Evolutionary conservation across 495 filamentous ascomycete species (phyloP).

Genomic region (Cercophora sp.): DNA sequence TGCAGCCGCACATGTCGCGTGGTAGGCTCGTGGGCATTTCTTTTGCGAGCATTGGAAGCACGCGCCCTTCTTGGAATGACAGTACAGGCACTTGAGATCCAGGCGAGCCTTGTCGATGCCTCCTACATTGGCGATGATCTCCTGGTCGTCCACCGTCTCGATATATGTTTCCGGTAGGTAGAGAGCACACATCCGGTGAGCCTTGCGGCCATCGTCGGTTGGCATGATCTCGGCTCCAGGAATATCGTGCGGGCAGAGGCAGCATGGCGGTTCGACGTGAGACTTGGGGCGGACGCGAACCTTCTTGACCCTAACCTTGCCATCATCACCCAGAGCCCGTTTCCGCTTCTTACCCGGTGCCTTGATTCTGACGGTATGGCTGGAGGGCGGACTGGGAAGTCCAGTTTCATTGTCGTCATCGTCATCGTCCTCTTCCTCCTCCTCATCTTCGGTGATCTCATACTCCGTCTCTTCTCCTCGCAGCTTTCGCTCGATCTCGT

Average conservation of each 20-base stretch:
- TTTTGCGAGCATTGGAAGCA: constrained; percentile 96
- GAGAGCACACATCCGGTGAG: constrained; percentile 82
- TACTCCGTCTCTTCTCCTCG: constrained; percentile 90
- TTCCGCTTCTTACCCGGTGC: constrained; percentile 58
- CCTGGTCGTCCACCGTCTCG: constrained; percentile 60
- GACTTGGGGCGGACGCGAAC: constrained; percentile 65
- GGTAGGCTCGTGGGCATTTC: constrained; percentile 91
- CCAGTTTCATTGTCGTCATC: constrained; percentile 60
- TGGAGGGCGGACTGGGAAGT: constrained; percentile 70
- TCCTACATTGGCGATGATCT: constrained; percentile 71
- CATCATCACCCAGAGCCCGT: constrained; percentile 33
- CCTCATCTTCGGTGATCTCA: constrained; percentile 75
- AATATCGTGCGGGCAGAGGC: constrained; percentile 90
- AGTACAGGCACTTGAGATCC: constrained; percentile 91
- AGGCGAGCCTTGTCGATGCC: constrained; percentile 81
- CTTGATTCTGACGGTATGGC: constrained; percentile 41
- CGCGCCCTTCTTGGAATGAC: constrained; percentile 85
- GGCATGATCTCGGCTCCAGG: constrained; percentile 77
- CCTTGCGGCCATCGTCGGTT: constrained; percentile 83
- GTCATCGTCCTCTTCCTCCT: constrained; percentile 65
- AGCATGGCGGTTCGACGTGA: constrained; percentile 76
- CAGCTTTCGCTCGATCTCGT: constrained; percentile 89
- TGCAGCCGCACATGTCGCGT: constrained; percentile 87
- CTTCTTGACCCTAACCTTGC: constrained; percentile 61
- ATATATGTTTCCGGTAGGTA: constrained; percentile 94